phyloP scores from a whole-genome alignment of 2,329 filamentous ascomycete species.

The Fusarium nurragi region DNA sequence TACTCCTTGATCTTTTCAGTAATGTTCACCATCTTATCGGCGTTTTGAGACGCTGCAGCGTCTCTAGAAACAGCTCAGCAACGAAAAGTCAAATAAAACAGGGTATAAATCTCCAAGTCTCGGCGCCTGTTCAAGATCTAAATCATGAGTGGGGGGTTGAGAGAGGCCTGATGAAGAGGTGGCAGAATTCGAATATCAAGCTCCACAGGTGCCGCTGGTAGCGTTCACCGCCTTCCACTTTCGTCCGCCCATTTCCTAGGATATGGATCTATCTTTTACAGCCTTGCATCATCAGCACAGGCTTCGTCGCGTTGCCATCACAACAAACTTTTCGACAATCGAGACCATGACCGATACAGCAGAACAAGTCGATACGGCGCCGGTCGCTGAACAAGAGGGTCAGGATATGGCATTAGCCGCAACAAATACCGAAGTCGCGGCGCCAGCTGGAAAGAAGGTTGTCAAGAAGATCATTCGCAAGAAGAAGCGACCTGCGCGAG shows the following conservation, averaged over 20 bases:
- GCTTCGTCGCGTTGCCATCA: conserved; percentile 39
- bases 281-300: conserved; percentile 42
- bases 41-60: conserved; percentile 42
- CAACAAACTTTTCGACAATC: conserved; percentile 18
- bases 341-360: conserved; percentile 48
- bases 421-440: conserved; percentile 56
- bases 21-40: conserved; percentile 90
- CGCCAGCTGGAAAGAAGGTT: conserved; percentile 65
- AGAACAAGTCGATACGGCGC: conserved; percentile 42
- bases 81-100: conserved; percentile 14
- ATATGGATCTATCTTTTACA: conserved; percentile 35
- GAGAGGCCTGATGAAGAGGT: conserved; percentile 42
- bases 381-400: conserved; percentile 42
- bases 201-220: conserved; percentile 32
- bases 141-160: conserved; percentile 44
- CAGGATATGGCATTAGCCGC: conserved; percentile 50
- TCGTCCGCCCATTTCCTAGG: conserved; percentile 22
- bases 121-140: conserved; percentile 28
- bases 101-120: conserved; percentile 24
- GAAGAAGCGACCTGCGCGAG: conserved; percentile 88
- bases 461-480: conserved; percentile 91
- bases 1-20: conserved; percentile 99
- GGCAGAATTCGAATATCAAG: conserved; percentile 39
- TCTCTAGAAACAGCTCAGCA: conserved; percentile 23
- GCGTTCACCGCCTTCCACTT: conserved; percentile 46